Evolutionary conservation across 495 filamentous ascomycete species (phyloP).

Genomic region (Entonaema liquescens): DNA sequence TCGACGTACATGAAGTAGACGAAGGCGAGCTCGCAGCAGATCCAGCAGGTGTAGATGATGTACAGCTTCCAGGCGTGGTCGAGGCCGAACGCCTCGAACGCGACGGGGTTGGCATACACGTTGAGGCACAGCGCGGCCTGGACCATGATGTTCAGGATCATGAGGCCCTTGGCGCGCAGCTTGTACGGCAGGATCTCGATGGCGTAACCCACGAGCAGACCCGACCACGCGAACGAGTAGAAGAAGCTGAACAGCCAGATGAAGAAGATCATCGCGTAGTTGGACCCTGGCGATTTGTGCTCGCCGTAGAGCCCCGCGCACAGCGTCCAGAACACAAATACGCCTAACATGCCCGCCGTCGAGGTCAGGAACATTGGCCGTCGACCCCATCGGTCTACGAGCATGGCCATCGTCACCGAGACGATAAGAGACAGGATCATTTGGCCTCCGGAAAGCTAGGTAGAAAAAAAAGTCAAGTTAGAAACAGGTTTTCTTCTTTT

Average conservation of each 20-base stretch:
- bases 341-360: constrained; percentile 66
- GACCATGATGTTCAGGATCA: constrained; percentile 62
- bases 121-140: constrained; percentile 63
- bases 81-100: constrained; percentile 58
- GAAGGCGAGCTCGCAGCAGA: constrained; percentile 64
- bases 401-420: constrained; percentile 61
- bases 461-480: constrained; percentile 17
- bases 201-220: constrained; percentile 71
- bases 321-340: constrained; percentile 66
- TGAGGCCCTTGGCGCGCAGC: constrained; percentile 68
- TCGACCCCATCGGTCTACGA: constrained; percentile 69
- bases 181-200: constrained; percentile 78
- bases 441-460: constrained; percentile 62
- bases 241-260: constrained; percentile 63
- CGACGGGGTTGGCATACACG: constrained; percentile 69
- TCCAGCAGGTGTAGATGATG: constrained; percentile 70
- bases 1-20: constrained; percentile 74
- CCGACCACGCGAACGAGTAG: constrained; percentile 70
- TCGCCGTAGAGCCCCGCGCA: constrained; percentile 53
- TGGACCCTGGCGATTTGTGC: constrained; percentile 49
- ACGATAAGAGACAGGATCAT: constrained; percentile 62
- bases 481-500: neutral
- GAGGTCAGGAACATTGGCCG: constrained; percentile 65
- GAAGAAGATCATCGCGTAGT: constrained; percentile 64
- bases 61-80: constrained; percentile 66